Evolutionary conservation across 495 filamentous ascomycete genomes (phyloP), one percentile per base, ranked within the genome.

Genomic region (Hypoxylon rickii): DNA sequence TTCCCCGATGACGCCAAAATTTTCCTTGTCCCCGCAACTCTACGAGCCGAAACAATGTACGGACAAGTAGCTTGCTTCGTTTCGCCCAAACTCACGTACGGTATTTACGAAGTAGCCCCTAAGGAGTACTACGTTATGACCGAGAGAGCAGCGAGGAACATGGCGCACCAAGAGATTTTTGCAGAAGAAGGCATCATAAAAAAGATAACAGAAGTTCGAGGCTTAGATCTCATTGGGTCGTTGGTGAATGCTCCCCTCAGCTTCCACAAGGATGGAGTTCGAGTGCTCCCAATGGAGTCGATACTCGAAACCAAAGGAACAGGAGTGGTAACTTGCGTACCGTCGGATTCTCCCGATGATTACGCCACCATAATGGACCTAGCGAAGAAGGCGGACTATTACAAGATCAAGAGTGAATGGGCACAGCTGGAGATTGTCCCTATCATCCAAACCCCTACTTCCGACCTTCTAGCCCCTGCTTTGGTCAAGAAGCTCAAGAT

Each of bases 1-100:
- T 76, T 97, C n/a, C 88, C 92, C 24, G 82, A 86, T 5, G 83
- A 79, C 56, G 88, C 89, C 18, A 88, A 89, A 49, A 88, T 97
- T 19, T 96, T 86, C 71, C 88, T 98, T 58, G 84, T 96, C 32
- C 88, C 94, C 2, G 94, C 94, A 17, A 97, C 94, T 51, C 80
- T 98, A 51, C 83, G 94, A 61, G 89, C 94, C 15, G 94, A 98
- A 77, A 98, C 94, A 13, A 97, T 98, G 93, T 97, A 97, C 64
- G 94, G 94, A 19, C 94, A 98, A 71, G 92, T 85, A 1, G 94
- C 90, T 76, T 96, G 92, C 71, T 98, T 98, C 64, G 90, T 98
- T 42, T 89, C 91, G 20, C 92, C 94, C 1, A 89, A 87, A 70
- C 86, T 96, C 62, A 84, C 75, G n/a, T 97, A 98, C 64, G 90